phyloP scores from a whole-genome alignment of 2,329 filamentous ascomycete genomes.

The Colletotrichum agaves region DNA sequence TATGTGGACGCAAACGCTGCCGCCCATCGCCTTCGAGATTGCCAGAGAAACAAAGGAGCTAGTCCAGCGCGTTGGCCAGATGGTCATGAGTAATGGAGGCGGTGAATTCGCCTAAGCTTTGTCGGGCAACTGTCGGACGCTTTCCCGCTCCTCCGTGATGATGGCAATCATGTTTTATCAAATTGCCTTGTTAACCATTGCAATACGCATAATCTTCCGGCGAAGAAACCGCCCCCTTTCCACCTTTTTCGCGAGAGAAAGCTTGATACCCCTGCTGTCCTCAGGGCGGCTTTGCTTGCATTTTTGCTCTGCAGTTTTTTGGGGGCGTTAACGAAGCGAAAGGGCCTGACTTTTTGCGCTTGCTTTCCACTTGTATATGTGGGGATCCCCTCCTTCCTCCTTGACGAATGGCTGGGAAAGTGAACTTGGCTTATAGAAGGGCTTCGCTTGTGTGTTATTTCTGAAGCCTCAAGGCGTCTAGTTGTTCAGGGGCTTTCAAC shows the following conservation, averaged over 20 bases:
- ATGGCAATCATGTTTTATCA: background rate
- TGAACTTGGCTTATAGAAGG: constrained; percentile 4
- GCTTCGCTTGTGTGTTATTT: background rate
- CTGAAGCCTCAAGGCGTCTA: constrained; percentile 24
- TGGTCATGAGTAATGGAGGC: constrained; percentile 46
- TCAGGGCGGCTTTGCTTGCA: constrained; percentile 36
- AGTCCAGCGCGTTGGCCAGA: constrained; percentile 54
- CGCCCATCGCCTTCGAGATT: constrained; percentile 88
- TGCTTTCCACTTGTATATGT: constrained; percentile 6
- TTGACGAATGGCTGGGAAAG: background rate
- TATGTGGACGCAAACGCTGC: constrained; percentile 76
- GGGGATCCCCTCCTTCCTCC: background rate
- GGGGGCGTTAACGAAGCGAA: constrained; percentile 15
- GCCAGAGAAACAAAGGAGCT: constrained; percentile 84
- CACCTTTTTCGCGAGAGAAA: constrained; percentile 24
- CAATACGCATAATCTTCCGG: constrained; percentile 23
- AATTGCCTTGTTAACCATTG: background rate
- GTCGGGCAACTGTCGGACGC: background rate
- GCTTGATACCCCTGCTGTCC: constrained; percentile 38
- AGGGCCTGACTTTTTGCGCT: background rate
- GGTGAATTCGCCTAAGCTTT: constrained; percentile 57
- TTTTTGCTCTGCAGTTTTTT: constrained; percentile 33
- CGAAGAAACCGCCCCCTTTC: constrained; percentile 6
- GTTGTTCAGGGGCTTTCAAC: constrained; percentile 4
- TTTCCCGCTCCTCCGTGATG: background rate